phyloP scores from a whole-genome alignment of 495 filamentous ascomycete genomes.

The Immersiella caudata region DNA sequence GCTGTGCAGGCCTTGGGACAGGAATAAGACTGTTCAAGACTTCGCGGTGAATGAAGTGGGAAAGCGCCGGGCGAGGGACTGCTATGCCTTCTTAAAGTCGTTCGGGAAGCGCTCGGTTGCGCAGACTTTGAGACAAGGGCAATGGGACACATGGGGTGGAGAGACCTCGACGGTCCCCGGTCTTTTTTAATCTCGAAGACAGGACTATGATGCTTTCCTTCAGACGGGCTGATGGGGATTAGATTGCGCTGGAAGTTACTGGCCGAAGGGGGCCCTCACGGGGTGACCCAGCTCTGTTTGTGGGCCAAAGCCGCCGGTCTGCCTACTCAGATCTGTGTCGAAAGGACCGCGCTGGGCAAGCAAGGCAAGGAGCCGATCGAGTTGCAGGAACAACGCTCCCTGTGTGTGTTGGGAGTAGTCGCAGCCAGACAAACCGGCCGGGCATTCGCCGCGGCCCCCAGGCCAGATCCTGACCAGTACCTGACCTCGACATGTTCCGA shows the following conservation, averaged over 20 bases:
- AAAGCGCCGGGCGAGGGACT: conserved; percentile 27
- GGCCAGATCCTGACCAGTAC: conserved; percentile 7
- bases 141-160: conserved; percentile 34
- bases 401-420: conserved; percentile 22
- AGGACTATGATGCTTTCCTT: conserved; percentile 26
- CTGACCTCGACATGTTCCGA: conserved; percentile 6
- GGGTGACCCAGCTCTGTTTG: conserved; percentile 33
- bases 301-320: conserved; percentile 19
- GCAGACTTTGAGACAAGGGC: conserved; percentile 42
- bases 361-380: conserved; percentile 41
- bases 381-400: conserved; percentile 33
- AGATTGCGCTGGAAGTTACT: conserved; percentile 30
- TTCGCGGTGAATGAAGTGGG: conserved; percentile 12
- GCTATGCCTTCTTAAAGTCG: conserved; percentile 36
- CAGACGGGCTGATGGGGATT: conserved; percentile 27
- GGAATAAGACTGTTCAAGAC: conserved; percentile 16
- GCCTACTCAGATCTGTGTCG: conserved; percentile 29
- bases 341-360: conserved; percentile 40
- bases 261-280: conserved; percentile 18
- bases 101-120: conserved; percentile 28
- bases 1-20: conserved; percentile 16
- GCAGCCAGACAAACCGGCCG: conserved; percentile 28
- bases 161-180: conserved; percentile 35
- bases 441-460: conserved; percentile 23
- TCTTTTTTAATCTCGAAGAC: conserved; percentile 33